Conservation (phyloP, 2,329 filamentous ascomycete species). For the Hirsutella minnesotensis region DNA sequence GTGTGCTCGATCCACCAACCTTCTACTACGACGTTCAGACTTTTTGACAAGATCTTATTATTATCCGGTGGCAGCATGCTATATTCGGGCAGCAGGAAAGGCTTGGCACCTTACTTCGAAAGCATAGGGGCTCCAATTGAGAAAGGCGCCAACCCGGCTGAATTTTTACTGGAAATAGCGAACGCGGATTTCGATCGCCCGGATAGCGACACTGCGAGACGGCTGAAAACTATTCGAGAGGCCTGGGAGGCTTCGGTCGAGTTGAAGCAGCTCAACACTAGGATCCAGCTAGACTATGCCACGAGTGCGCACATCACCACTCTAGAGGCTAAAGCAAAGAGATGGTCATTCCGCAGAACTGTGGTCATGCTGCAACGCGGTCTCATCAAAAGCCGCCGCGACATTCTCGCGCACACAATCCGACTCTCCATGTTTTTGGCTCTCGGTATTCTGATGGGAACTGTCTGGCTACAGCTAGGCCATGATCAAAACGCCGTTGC, state of each 20-base stretch:
- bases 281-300: too few species aligned
- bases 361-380: conserved; percentile 53
- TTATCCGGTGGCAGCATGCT: conserved; percentile 59
- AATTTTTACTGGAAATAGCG: conserved; percentile 66
- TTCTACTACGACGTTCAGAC: conserved; percentile 64
- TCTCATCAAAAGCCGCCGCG: conserved; percentile 74
- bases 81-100: conserved; percentile 55
- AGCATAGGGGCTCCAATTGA: conserved; percentile 51
- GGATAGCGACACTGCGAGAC: conserved; percentile 27
- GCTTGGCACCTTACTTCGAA: conserved; percentile 50
- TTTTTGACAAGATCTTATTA: conserved; percentile 70
- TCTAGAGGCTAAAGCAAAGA: too few species aligned
- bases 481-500: conserved; percentile 63
- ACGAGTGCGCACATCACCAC: too few species aligned
- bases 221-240: conserved; percentile 13
- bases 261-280: not conserved
- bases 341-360: too few species aligned
- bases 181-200: conserved; percentile 61
- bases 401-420: conserved; percentile 75
- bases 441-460: conserved; percentile 81
- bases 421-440: conserved; percentile 68
- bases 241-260: conserved; percentile 11
- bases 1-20: conserved; percentile 81
- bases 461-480: conserved; percentile 66
- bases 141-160: conserved; percentile 63